These are phyloP conservation scores for Primulina huaijiensis DNA, from an alignment of 257 asterid species.

Conservation along the genomic window DNA sequence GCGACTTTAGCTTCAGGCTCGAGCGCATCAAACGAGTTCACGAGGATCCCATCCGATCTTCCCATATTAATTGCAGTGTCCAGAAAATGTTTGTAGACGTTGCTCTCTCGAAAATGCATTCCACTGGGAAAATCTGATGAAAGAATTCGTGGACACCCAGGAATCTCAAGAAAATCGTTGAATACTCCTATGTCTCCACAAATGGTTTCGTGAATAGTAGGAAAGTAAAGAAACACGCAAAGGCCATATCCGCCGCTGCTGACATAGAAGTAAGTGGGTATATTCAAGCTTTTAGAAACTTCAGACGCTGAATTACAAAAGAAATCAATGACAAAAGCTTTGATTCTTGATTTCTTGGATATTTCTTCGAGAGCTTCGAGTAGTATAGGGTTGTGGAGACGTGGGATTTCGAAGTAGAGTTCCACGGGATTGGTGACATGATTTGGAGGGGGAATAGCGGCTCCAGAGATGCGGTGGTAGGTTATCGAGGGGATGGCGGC, in stretches of 20 bases:
- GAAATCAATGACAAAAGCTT: conserved; percentile 39
- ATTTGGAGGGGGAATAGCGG: conserved; percentile 12
- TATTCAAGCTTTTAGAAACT: conserved; percentile 26
- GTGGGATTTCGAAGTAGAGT: conserved; percentile 35
- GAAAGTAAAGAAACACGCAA: conserved; percentile 23
- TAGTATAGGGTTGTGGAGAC: conserved; percentile 35
- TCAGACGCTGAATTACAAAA: conserved; percentile 36
- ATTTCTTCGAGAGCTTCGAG: conserved; percentile 29
- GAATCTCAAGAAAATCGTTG: conserved; percentile 19
- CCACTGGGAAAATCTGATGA: conserved; percentile 26
- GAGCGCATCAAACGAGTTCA: conserved; percentile 29
- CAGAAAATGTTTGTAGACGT: conserved; percentile 24
- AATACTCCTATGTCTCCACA: not conserved
- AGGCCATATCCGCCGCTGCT: conserved; percentile 28
- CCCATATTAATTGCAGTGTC: conserved; percentile 22
- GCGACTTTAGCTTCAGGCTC: conserved; percentile 34
- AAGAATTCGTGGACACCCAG: conserved; percentile 30
- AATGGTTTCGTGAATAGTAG: conserved; percentile 24
- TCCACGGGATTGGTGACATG: conserved; percentile 18
- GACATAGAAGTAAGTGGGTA: conserved; percentile 36
- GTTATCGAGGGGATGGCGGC: conserved; percentile 25
- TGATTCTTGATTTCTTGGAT: conserved; percentile 24
- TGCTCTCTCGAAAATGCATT: conserved; percentile 24
- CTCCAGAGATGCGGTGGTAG: conserved; percentile 36
- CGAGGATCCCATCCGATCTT: conserved; percentile 29